Evolutionary conservation across 2,329 filamentous ascomycete species (phyloP), one percentile per base, ranked within the genome.

Genomic region (Dendryphion nanum): DNA sequence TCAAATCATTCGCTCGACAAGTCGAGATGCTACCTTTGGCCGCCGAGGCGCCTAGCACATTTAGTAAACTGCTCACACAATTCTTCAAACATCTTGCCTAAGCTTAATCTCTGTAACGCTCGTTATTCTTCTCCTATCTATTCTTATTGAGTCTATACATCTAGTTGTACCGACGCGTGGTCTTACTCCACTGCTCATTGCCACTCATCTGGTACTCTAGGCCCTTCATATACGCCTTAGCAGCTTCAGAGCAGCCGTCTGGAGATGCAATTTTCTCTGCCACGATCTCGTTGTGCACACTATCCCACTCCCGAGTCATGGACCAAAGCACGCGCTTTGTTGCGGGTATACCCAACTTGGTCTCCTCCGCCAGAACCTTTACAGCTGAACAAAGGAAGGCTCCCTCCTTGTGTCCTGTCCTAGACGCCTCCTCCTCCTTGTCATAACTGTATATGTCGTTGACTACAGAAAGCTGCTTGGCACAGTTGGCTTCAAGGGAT

Each of bases 361-460:
- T 42, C 30, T 59, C 57, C 0, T 49, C 41, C 3, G 55, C 43
- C 18, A 68, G 19, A 2, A 67, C 45, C 5, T 55, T 36, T 1
- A 69, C 65, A 1, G 55, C 44, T 4, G 55, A 57, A 45, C 62
- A 65, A 1, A 70, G 49, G 1, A 47, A 35, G 1, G 44, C 41
- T 5, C 64, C 64, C 40, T 66, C 60, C 5, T 44, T 21, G 17
- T 44, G 46, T 8, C 34, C 30, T 7, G 37, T 37, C 37, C 44
- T 7, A 16, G 48, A 18, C 21, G 46, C 16, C 16, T 37, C 18
- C 38, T 48, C 21, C 41, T 71, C 68, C 45, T 72, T 72, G n/a
- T 70, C 66, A 30, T 40, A 71, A 42, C 57, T 64, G 37, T 49
- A 65, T 40, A 71, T 69, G 41, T 72, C 68, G 48, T 71, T 71